Evolutionary conservation across 2,329 filamentous ascomycete genomes (phyloP).

Genomic region (Thermoascus crustaceus): DNA sequence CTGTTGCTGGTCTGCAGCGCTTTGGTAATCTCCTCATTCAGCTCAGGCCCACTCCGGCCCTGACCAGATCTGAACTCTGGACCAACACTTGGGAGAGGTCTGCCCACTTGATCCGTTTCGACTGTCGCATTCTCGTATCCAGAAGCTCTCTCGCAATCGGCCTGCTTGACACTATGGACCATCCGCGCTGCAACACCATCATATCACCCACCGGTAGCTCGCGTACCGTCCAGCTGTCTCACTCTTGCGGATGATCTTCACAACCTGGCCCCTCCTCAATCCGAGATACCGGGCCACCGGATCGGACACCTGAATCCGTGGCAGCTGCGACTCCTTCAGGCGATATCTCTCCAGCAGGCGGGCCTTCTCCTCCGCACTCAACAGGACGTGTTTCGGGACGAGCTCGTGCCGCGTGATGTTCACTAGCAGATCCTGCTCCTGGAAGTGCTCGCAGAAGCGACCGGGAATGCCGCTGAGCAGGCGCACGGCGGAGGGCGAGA

Average conservation of each 20-base stretch:
- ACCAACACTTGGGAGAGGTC: too few relatives aligned
- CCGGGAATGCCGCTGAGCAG: slow-evolving; percentile 69
- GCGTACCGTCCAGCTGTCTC: slow-evolving; percentile 96
- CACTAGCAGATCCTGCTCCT: slow-evolving; percentile 89
- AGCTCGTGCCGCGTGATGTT: slow-evolving; percentile 98
- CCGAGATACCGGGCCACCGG: slow-evolving; percentile 90
- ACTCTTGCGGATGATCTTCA: slow-evolving; percentile 94
- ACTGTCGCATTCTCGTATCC: slow-evolving; percentile 1
- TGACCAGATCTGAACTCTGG: too few relatives aligned
- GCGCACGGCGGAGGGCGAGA: slow-evolving; percentile 82
- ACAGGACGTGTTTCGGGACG: slow-evolving; percentile 83
- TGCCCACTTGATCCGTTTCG: too few relatives aligned
- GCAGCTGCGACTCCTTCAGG: slow-evolving; percentile 94
- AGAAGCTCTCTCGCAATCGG: too few relatives aligned
- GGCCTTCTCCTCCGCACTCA: slow-evolving; percentile 82
- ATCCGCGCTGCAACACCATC: slow-evolving; percentile 8
- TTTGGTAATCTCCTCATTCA: too few relatives aligned
- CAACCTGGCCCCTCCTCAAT: slow-evolving; percentile 82
- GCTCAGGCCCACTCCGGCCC: too few relatives aligned
- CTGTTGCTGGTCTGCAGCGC: too few relatives aligned
- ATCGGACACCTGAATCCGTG: slow-evolving; percentile 82
- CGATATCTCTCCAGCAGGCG: slow-evolving; percentile 82
- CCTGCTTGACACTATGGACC: too few relatives aligned
- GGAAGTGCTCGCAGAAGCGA: slow-evolving; percentile 85
- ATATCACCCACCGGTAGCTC: slow-evolving; percentile 70